A percentile compares a stretch with the other conserved stretches of the same genome.
These are phyloP conservation scores for Spizellomyces punctatus DNA, from an alignment of 192 early-diverging fungal species.

Conservation along the genomic window DNA sequence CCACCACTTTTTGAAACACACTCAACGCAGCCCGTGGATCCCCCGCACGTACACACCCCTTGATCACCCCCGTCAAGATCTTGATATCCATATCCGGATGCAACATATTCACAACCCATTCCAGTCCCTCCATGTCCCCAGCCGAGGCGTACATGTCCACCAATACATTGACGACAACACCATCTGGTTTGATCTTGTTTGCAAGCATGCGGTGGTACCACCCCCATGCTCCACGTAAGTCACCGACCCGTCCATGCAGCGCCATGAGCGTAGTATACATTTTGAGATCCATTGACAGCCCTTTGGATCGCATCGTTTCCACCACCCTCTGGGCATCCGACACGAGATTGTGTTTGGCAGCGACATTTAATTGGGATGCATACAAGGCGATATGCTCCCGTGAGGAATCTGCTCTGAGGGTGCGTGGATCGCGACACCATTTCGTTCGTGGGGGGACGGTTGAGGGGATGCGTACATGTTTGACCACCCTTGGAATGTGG, in stretches of 20 bases:
- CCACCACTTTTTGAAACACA: not conserved
- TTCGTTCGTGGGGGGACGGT: too few species aligned
- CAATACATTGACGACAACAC: not conserved
- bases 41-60: not conserved
- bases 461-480: not conserved
- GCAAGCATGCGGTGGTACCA: not conserved
- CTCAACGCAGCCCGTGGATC: not conserved
- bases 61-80: not conserved
- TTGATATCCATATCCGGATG: not conserved
- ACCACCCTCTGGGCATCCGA: not conserved
- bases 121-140: constrained; percentile 2
- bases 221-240: not conserved
- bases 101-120: not conserved
- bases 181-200: not conserved
- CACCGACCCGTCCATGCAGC: not conserved
- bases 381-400: not conserved
- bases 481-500: constrained; percentile 6
- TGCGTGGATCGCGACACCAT: not conserved
- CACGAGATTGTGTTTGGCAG: not conserved
- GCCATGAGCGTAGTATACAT: not conserved
- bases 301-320: not conserved
- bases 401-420: not conserved
- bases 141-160: not conserved
- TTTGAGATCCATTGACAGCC: not conserved
- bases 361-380: not conserved